Percentiles rank a stretch among this genome's conserved stretches.
These are phyloP conservation scores for Taxillus chinensis DNA, from an alignment of 164 flowering plant genomes.

Conservation along the genomic window DNA sequence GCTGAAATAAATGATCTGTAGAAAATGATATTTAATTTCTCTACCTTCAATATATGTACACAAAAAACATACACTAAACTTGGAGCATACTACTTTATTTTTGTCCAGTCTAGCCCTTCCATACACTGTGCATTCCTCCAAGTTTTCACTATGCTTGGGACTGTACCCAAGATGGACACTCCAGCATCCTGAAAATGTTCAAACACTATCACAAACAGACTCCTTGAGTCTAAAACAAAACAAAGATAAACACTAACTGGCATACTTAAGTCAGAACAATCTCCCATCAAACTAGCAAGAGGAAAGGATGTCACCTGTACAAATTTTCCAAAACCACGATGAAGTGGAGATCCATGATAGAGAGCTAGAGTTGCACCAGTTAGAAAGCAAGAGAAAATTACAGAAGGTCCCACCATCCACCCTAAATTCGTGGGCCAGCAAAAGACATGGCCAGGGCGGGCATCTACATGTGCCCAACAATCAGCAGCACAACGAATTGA, in stretches of 20 bases:
- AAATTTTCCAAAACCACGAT: constrained; percentile 80
- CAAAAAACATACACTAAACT: not conserved
- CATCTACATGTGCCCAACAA: constrained; percentile 55
- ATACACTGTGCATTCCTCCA: constrained; percentile 79
- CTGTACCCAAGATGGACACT: constrained; percentile 77
- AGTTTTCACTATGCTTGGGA: constrained; percentile 86
- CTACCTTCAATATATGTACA: not conserved
- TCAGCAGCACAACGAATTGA: constrained; percentile 71
- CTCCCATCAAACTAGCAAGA: not conserved
- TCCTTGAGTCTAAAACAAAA: not conserved
- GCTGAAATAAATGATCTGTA: constrained; percentile 67
- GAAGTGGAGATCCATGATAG: constrained; percentile 93
- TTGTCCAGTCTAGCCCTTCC: constrained; percentile 90
- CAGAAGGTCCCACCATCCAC: constrained; percentile 83
- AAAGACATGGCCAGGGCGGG: constrained; percentile 49
- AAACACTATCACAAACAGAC: not conserved
- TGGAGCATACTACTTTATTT: constrained; percentile 39
- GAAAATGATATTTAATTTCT: not conserved
- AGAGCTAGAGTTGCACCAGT: constrained; percentile 77
- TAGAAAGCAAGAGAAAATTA: constrained; percentile 61
- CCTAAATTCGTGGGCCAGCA: constrained; percentile 98
- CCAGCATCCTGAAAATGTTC: constrained; percentile 68
- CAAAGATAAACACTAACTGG: not conserved
- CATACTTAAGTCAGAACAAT: not conserved
- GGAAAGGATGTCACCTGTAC: constrained; percentile 49